Evolutionary conservation across 2,329 filamentous ascomycete genomes (phyloP).

Genomic region (Cercospora sp.): DNA sequence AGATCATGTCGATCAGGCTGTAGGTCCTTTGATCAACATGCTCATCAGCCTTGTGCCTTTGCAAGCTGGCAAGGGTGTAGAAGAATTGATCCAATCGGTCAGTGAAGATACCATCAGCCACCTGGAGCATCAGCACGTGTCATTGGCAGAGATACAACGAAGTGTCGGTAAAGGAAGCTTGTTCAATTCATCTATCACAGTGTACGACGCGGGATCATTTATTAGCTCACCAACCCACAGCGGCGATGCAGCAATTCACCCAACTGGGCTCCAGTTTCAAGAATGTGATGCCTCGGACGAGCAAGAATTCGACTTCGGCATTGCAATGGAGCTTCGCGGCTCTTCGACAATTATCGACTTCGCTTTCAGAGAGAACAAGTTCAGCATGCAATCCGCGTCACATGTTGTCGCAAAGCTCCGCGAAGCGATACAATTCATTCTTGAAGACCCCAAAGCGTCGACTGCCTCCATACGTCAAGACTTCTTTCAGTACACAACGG

Average conservation of each 20-base stretch:
- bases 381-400: background rate
- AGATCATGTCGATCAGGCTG: conserved; percentile 14
- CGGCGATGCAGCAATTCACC: background rate
- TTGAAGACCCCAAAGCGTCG: background rate
- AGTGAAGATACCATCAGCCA: background rate
- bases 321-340: background rate
- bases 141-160: background rate
- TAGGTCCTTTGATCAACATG: conserved; percentile 39
- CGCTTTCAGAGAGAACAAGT: background rate
- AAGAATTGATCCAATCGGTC: background rate
- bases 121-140: conserved; percentile 1
- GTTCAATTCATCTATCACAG: conserved; percentile 5
- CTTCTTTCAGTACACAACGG: background rate
- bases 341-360: background rate
- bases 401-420: background rate
- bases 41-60: background rate
- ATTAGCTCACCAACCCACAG: background rate
- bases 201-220: background rate
- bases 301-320: conserved; percentile 2
- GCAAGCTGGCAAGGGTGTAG: background rate
- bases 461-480: background rate
- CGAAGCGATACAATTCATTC: background rate
- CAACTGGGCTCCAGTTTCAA: background rate
- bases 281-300: conserved; percentile 1
- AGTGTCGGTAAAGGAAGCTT: background rate